Conservation (phyloP, 2,329 filamentous ascomycete species). For the Aspergillus caelatus region DNA sequence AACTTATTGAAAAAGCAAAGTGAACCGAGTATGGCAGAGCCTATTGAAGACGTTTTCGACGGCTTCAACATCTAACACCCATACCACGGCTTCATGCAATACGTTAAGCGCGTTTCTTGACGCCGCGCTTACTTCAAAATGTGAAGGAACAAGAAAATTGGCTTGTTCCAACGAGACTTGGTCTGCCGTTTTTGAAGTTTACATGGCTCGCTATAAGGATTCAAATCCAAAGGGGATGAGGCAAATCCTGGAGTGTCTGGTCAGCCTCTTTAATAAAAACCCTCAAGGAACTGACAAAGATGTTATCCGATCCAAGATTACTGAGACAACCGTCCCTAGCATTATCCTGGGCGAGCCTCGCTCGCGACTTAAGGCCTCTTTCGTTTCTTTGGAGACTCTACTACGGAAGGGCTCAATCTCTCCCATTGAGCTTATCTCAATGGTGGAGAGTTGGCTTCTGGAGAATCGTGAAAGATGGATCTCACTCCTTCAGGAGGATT, state of each 20-base stretch:
- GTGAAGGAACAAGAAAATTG: slow-evolving; percentile 35
- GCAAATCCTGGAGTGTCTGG: slow-evolving; percentile 46
- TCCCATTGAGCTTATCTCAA: slow-evolving; percentile 32
- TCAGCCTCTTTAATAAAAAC: slow-evolving; percentile 35
- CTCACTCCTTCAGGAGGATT: slow-evolving; percentile 35
- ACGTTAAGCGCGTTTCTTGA: slow-evolving; percentile 48
- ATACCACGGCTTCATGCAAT: slow-evolving; percentile 49
- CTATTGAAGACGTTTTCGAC: slow-evolving; percentile 46
- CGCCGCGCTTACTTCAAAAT: slow-evolving; percentile 35
- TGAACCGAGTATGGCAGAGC: slow-evolving; percentile 41
- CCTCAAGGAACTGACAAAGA: slow-evolving; percentile 23
- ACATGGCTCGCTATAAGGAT: slow-evolving; percentile 45
- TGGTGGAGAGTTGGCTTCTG: slow-evolving; percentile 38
- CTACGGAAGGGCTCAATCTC: slow-evolving; percentile 41
- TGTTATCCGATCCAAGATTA: slow-evolving; percentile 27
- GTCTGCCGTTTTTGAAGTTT: slow-evolving; percentile 44
- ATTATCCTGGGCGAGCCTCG: slow-evolving; percentile 44
- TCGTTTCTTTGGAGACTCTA: slow-evolving; percentile 41
- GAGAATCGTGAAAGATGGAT: slow-evolving; percentile 35
- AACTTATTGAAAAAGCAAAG: slow-evolving; percentile 27
- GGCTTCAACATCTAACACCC: slow-evolving; percentile 40
- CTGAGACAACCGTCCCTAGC: slow-evolving; percentile 35
- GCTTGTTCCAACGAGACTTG: slow-evolving; percentile 39
- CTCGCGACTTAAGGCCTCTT: slow-evolving; percentile 40
- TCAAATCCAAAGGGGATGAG: slow-evolving; percentile 49